Evolutionary conservation across 2,329 filamentous ascomycete genomes (phyloP).

Genomic region (Myriosclerotinia scirpicola): DNA sequence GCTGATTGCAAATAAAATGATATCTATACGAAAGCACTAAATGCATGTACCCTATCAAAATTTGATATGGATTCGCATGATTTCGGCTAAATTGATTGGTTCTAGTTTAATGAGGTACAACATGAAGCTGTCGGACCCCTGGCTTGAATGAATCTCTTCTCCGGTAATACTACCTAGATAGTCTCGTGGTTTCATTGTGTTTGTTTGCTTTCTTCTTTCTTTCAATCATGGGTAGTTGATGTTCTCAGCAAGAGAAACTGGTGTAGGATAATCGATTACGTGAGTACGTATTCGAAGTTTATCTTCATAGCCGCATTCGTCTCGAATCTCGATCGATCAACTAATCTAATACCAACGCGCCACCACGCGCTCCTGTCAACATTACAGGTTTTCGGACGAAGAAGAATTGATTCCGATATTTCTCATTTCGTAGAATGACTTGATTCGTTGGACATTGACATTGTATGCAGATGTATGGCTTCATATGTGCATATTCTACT

Average conservation of each 20-base stretch:
- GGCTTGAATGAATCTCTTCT: background rate
- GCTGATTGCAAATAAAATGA: background rate
- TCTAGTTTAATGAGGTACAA: background rate
- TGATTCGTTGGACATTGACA: background rate
- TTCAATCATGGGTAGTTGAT: background rate
- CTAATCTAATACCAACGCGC: background rate
- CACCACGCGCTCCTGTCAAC: background rate
- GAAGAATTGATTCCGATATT: background rate
- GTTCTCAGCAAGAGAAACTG: background rate
- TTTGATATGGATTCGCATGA: background rate
- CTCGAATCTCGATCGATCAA: background rate
- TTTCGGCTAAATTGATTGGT: background rate
- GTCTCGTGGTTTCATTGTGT: background rate
- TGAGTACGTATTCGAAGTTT: background rate
- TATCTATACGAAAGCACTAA: slow-evolving; percentile 4
- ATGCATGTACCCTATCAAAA: background rate
- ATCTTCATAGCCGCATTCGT: slow-evolving; percentile 3
- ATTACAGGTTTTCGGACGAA: slow-evolving; percentile 4
- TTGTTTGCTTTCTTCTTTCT: slow-evolving; percentile 6
- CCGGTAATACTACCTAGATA: background rate
- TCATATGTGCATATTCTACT: background rate
- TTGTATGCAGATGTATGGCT: background rate
- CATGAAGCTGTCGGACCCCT: background rate
- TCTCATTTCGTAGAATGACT: background rate
- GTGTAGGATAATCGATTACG: background rate